phyloP scores from a whole-genome alignment of 2,329 filamentous ascomycete genomes.

The Trichoderma endophyticum region DNA sequence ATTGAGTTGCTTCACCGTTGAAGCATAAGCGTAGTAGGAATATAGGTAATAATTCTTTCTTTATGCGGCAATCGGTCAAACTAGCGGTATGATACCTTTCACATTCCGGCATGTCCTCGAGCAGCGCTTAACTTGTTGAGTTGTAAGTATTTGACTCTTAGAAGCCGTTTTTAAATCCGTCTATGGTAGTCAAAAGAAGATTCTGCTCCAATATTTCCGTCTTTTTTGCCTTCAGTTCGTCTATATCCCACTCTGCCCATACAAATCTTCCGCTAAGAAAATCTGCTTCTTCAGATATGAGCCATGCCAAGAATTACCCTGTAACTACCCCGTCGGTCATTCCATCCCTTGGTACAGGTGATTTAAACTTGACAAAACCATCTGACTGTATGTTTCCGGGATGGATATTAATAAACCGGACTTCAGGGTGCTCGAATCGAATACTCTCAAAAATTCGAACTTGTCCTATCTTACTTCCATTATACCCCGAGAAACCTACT shows the following conservation, averaged over 20 bases:
- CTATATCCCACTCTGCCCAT: neutral
- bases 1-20: too few species aligned
- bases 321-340: neutral
- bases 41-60: too few species aligned
- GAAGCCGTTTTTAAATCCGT: slow-evolving; percentile 28
- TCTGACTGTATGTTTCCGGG: neutral
- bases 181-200: neutral
- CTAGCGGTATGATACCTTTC: too few species aligned
- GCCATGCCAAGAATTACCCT: neutral
- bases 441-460: neutral
- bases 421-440: neutral
- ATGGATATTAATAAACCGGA: neutral
- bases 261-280: neutral
- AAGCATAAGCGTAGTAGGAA: too few species aligned
- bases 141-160: too few species aligned
- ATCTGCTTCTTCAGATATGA: neutral
- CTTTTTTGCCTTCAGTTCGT: neutral
- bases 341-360: neutral
- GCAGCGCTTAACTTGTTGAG: too few species aligned
- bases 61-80: too few species aligned
- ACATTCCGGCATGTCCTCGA: too few species aligned
- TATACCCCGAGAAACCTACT: neutral
- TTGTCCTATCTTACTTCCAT: neutral
- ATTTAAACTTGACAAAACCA: neutral
- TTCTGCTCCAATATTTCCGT: neutral